Percentiles rank a stretch among this genome's conserved stretches.
Evolutionary conservation across 179 eudicot species (phyloP).

Genomic region (Silene vulgaris): DNA sequence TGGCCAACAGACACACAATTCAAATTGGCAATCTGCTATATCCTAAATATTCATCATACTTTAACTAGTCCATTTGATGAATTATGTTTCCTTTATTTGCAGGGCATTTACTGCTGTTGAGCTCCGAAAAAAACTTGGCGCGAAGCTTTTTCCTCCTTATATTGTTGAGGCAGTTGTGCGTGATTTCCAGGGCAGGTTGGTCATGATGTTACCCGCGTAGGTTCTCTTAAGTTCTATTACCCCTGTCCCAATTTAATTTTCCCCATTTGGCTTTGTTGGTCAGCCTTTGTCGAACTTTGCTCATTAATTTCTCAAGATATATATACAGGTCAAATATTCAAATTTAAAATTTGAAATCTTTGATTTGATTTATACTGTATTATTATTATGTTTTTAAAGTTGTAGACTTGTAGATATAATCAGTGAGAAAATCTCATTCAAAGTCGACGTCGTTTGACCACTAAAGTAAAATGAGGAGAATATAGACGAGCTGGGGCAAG

Average conservation of each 20-base stretch:
- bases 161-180: constrained; percentile 47
- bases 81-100: constrained; percentile 22
- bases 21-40: background rate
- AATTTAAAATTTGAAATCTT: too few species aligned
- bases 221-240: background rate
- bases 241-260: background rate
- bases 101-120: constrained; percentile 74
- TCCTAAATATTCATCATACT: background rate
- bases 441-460: background rate
- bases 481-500: background rate
- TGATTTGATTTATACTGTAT: too few species aligned
- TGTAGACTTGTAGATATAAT: too few species aligned
- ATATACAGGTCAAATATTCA: too few species aligned
- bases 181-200: constrained; percentile 62
- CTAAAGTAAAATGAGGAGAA: background rate
- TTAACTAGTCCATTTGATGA: background rate
- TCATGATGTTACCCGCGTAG: background rate
- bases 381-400: too few species aligned
- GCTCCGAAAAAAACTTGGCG: constrained; percentile 66
- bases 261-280: background rate
- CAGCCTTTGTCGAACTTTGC: background rate
- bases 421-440: too few species aligned
- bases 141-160: constrained; percentile 42
- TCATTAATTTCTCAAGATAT: background rate
- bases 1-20: background rate